Evolutionary conservation across 768 basidiomycete species (phyloP).

Genomic region (Fistulinella prunicolor): DNA sequence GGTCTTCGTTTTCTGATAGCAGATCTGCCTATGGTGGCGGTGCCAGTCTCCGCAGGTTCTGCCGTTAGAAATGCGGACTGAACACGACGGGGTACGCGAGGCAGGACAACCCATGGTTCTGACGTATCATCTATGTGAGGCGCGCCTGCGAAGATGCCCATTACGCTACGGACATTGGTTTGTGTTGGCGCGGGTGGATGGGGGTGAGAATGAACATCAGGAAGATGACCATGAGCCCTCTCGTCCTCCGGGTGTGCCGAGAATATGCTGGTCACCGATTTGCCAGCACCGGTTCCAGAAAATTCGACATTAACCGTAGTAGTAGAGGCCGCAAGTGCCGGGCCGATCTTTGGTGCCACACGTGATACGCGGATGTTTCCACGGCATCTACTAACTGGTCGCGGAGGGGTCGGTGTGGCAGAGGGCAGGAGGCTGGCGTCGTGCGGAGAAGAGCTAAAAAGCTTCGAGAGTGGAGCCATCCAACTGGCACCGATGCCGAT

Average conservation of each 20-base stretch:
- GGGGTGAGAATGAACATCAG: constrained; percentile 13
- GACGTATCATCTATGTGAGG: constrained; percentile 42
- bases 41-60: constrained; percentile 15
- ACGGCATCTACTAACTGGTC: constrained; percentile 25
- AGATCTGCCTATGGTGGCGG: constrained; percentile 19
- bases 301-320: constrained; percentile 98
- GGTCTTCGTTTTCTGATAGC: constrained; percentile 12
- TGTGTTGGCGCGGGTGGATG: constrained; percentile 9
- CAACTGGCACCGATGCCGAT: constrained; percentile 50
- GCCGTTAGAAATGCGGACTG: constrained; percentile 24
- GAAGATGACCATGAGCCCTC: constrained; percentile 5
- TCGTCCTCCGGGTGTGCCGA: constrained; percentile 29
- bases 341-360: constrained; percentile 73
- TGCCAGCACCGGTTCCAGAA: constrained; percentile 64
- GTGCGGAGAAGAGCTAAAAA: constrained; percentile 51
- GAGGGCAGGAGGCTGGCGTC: constrained; percentile 14
- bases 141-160: constrained; percentile 94
- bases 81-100: constrained; percentile 36
- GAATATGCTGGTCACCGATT: constrained; percentile 48
- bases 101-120: constrained; percentile 76
- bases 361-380: constrained; percentile 34
- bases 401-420: constrained; percentile 25
- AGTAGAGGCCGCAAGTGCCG: constrained; percentile 82
- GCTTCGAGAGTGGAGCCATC: constrained; percentile 85
- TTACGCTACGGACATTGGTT: constrained; percentile 42